Evolutionary conservation across 176 grass and related monocot genomes (phyloP), one percentile per base, ranked within the genome.

Genomic region (Zea mays): DNA sequence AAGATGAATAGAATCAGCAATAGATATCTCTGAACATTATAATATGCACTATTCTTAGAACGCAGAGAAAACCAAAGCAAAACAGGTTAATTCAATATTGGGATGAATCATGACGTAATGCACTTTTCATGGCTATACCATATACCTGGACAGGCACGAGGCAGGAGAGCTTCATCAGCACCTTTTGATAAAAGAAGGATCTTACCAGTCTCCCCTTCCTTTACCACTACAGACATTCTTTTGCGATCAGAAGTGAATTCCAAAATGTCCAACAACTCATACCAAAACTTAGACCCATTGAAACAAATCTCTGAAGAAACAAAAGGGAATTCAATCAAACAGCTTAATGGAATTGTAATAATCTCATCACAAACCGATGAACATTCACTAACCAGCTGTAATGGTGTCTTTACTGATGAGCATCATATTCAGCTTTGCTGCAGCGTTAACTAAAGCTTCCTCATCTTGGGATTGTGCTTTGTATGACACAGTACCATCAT

Each of bases 381-480:
- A 8, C 36, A 90, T 75, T 74, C 61, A 65, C 85, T 50, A 82
- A 97, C 91, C 91, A 86, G 81, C 84, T 79, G 5, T 82, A 50
- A 34, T 90, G 67, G 76, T 87, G 68, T 92, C 77, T 83, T 90
- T 97, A 81, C 73, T 82, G 50, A 84, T 79, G 79, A 97, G 94
- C 78, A 81, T 61, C 94, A 97, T 85, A 92, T 92, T 83, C 82
- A 97, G 73, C 43, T 65, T 61, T 79, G 85, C 85, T 88, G 91
- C 89, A 47, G 86, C 94, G 84, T 65, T 83, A 69, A 97, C 94
- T 82, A 97, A 80, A 77, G 94, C 94, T 88, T 94, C 94, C 72
- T 97, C 94, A 86, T 97, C 94, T 75, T 97, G 89, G 43, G 94
- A 97, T 75, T 97, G 94, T 66, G 94, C 91, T 89, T 93, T 93